These are phyloP conservation scores for Fraxinus pennsylvanica DNA, from an alignment of 257 asterid genomes.

Conservation along the genomic window DNA sequence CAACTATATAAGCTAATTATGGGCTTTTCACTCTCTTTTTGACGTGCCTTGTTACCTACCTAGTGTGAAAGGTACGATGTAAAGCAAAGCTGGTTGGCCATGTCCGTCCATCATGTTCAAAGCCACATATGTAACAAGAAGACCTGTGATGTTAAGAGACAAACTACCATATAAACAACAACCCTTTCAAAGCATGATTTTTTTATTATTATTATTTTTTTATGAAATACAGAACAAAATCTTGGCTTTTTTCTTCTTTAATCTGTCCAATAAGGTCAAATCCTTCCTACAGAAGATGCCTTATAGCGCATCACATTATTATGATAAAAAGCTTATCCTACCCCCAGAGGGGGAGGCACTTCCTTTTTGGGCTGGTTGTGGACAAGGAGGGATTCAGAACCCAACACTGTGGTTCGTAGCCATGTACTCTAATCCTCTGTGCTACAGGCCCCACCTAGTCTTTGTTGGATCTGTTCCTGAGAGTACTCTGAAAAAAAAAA, in stretches of 20 bases:
- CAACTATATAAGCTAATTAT: too few species aligned
- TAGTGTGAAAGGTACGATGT: constrained; percentile 94
- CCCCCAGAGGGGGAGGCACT: too few species aligned
- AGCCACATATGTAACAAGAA: constrained; percentile 85
- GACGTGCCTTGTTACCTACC: constrained; percentile 42
- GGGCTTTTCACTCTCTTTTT: neutral
- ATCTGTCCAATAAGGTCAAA: too few species aligned
- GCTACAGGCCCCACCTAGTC: too few species aligned
- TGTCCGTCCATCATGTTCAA: constrained; percentile 95
- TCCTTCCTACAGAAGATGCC: neutral
- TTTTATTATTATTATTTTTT: too few species aligned
- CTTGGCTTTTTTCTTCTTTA: neutral
- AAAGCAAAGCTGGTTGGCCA: constrained; percentile 97
- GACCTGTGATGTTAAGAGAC: constrained; percentile 47
- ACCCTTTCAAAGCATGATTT: neutral
- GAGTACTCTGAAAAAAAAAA: too few species aligned
- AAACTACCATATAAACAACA: neutral
- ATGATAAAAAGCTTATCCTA: too few species aligned
- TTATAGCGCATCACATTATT: neutral
- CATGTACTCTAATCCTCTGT: too few species aligned
- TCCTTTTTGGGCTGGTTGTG: too few species aligned
- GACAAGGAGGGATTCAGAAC: too few species aligned
- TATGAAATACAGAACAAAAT: neutral
- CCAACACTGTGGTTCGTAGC: too few species aligned
- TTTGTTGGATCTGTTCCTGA: too few species aligned